Evolutionary conservation across 78 protist genomes (phyloP), one percentile per base, ranked within the genome.

Genomic region (Dictyostelium brefeldianum): DNA sequence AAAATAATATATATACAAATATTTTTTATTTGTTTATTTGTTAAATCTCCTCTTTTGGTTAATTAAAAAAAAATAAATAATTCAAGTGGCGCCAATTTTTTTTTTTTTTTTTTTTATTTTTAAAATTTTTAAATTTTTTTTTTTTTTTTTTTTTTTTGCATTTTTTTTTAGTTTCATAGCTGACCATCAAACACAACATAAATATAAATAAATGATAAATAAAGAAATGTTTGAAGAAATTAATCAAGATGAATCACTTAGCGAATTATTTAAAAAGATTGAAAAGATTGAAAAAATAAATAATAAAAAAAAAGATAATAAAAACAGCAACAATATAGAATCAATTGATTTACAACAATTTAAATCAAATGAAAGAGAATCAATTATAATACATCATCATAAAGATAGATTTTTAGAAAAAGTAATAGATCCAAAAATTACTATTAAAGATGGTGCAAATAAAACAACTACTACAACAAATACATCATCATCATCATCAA

Each of bases 341-440:
- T 36, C 43, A 36, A 36, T 36, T 36, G 43, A 36, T 36, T 36
- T 36, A 36, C 5, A 43, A 43, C 29, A 71, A 47, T 75, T n/a
- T 48, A 43, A 75, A 22, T 14, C 81, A 50, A 43, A 25, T 3
- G 50, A 75, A 14, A 75, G 83, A 78, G n/a, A 31, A 12, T 51
- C 53, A 54, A 22, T 31, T 12, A 50, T 29, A 3, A 5, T 53
- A n/a, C 59, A 11, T 20, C 43, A 59, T 59, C 17, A 25, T 22
- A 79, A 79, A 78, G 41, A 47, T 29, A 54, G 83, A 78, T 78
- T 78, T 78, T 54, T 53, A 54, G 65, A 78, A 3, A 18, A 50
- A 77, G 64, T 22, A 29, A n/a, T 25, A 48, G 29, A 74, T 25
- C 25, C 46, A 17, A 78, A 77, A 59, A 59, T 59, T 31, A 59